Percentiles rank a stretch among this genome's conserved stretches.
Conservation (phyloP, 73 alveolate genomes). For the Durusdinium trenchii region DNA sequence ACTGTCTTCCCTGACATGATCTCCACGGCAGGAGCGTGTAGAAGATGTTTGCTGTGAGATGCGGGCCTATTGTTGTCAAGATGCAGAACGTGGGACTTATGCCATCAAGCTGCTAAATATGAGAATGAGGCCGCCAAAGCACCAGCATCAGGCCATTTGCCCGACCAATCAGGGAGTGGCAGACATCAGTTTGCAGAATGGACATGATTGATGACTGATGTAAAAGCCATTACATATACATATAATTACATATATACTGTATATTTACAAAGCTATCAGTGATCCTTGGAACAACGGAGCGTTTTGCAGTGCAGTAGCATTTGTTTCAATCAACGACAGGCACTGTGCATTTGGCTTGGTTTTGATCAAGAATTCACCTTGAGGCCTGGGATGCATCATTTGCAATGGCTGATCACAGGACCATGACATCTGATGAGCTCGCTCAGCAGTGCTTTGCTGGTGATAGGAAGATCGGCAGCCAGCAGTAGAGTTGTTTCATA, state of each 20-base stretch:
- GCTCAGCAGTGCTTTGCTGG: not conserved
- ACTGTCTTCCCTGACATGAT: not conserved
- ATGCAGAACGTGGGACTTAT: not conserved
- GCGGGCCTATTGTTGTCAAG: slow-evolving; percentile 62
- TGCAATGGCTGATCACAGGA: not conserved
- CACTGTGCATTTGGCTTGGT: not conserved
- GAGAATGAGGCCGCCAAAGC: slow-evolving; percentile 37
- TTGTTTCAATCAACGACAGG: not conserved
- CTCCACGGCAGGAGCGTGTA: slow-evolving; percentile 22
- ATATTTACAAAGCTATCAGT: not conserved
- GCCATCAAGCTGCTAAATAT: slow-evolving; percentile 4
- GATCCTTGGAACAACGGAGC: not conserved
- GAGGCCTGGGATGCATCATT: slow-evolving; percentile 32
- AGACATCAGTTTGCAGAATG: not conserved
- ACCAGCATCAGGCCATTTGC: too few species aligned
- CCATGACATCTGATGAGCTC: slow-evolving; percentile 15
- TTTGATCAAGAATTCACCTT: not conserved
- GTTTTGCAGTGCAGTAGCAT: not conserved
- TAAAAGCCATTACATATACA: too few species aligned
- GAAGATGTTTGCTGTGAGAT: slow-evolving; percentile 54
- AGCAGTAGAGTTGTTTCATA: not conserved
- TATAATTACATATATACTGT: too few species aligned
- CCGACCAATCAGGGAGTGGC: not conserved
- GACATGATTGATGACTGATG: too few species aligned
- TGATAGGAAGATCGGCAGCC: not conserved